A percentile compares a stretch with the other conserved stretches of the same genome.
Evolutionary conservation across 2,329 filamentous ascomycete genomes (phyloP).

Genomic region (Alternaria viburni): DNA sequence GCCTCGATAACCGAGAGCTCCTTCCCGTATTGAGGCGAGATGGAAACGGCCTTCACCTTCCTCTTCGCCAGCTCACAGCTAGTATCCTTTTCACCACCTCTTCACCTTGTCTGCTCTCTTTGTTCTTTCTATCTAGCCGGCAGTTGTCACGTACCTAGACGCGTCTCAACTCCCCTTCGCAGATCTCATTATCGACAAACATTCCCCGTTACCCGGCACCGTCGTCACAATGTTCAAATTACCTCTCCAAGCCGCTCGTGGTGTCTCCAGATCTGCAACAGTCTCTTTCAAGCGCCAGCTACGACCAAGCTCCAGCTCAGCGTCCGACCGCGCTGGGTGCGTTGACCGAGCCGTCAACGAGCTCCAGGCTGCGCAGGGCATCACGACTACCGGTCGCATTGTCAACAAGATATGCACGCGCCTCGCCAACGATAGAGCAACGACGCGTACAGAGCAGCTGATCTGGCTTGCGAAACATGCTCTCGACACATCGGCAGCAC

Average conservation of each 20-base stretch:
- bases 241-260: background rate
- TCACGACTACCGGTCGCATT: constrained; percentile 6
- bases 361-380: background rate
- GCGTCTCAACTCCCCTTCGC: background rate
- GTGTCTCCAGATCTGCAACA: background rate
- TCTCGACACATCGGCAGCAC: constrained; percentile 2
- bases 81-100: background rate
- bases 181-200: background rate
- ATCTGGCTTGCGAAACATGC: constrained; percentile 24
- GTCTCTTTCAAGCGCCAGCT: background rate
- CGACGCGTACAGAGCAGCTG: constrained; percentile 14
- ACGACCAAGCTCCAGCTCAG: background rate
- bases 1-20: background rate
- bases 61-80: background rate
- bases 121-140: background rate
- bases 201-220: background rate
- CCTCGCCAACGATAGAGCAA: constrained; percentile 5
- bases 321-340: background rate
- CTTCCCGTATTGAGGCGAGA: background rate
- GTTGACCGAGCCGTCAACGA: background rate
- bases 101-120: background rate
- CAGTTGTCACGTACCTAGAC: background rate
- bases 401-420: constrained; percentile 2
- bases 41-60: background rate
- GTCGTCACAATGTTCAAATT: constrained; percentile 2